Conservation (phyloP, 2,329 filamentous ascomycete genomes). For the Alternaria incomplexa region DNA sequence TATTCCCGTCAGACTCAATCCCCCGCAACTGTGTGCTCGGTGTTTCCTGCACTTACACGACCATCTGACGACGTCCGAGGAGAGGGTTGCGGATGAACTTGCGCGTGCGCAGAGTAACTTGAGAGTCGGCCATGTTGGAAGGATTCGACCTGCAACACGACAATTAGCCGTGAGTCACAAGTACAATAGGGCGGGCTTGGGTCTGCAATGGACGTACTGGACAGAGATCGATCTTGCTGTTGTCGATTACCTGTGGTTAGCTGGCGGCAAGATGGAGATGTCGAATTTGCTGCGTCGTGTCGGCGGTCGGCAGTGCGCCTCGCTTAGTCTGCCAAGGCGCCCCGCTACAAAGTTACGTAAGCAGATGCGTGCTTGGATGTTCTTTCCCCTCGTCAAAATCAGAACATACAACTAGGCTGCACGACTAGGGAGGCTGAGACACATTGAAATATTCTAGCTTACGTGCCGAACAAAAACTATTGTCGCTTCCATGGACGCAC, state of each 20-base stretch:
- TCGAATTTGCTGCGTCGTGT: slow-evolving; percentile 25
- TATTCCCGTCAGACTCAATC: slow-evolving; percentile 38
- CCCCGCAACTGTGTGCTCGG: slow-evolving; percentile 18
- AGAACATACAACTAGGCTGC: neutral
- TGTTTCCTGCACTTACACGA: slow-evolving; percentile 72
- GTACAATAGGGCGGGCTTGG: slow-evolving; percentile 3
- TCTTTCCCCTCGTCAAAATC: neutral
- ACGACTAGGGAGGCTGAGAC: neutral
- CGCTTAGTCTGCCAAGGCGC: slow-evolving; percentile 21
- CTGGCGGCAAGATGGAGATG: slow-evolving; percentile 42
- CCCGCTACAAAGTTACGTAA: slow-evolving; percentile 30
- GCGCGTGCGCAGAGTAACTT: slow-evolving; percentile 78
- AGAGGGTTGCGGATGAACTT: slow-evolving; percentile 99
- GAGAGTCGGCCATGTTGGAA: slow-evolving; percentile 80
- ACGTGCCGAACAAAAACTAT: neutral
- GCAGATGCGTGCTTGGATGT: slow-evolving; percentile 11
- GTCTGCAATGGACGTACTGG: slow-evolving; percentile 37
- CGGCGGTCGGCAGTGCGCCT: slow-evolving; percentile 20
- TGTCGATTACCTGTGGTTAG: slow-evolving; percentile 37
- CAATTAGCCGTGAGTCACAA: slow-evolving; percentile 15
- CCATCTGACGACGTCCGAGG: slow-evolving; percentile 98
- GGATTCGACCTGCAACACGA: slow-evolving; percentile 40
- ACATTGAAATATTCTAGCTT: neutral
- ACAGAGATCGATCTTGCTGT: slow-evolving; percentile 45
- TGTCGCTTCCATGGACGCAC: slow-evolving; percentile 17